Conservation (phyloP, 495 filamentous ascomycete species). For the Penicillium flavigenum region DNA sequence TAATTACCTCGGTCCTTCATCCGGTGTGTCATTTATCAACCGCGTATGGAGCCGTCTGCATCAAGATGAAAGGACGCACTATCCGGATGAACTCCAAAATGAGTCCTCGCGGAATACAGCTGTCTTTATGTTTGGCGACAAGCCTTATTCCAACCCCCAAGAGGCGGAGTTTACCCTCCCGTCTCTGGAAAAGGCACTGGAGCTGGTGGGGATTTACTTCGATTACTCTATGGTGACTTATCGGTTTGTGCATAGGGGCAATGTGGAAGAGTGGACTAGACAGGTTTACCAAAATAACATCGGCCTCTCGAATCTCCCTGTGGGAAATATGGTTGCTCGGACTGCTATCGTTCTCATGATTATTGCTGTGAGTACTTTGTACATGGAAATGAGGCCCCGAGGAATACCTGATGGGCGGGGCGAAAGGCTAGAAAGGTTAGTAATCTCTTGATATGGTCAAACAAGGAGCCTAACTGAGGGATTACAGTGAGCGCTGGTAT, state of each 20-base stretch:
- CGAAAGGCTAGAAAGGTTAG: slow-evolving; percentile 42
- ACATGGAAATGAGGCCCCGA: slow-evolving; percentile 32
- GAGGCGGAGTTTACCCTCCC: slow-evolving; percentile 38
- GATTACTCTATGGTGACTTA: slow-evolving; percentile 52
- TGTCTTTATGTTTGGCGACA: slow-evolving; percentile 48
- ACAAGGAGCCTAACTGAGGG: background rate
- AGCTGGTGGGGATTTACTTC: slow-evolving; percentile 44
- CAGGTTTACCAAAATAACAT: slow-evolving; percentile 40
- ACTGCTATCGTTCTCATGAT: slow-evolving; percentile 47
- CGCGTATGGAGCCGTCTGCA: slow-evolving; percentile 47
- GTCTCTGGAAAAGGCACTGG: slow-evolving; percentile 35
- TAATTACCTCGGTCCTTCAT: slow-evolving; percentile 48
- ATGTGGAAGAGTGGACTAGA: slow-evolving; percentile 41
- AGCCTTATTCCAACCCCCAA: slow-evolving; percentile 36
- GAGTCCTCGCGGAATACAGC: slow-evolving; percentile 41
- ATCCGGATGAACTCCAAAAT: slow-evolving; percentile 36
- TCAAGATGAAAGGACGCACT: slow-evolving; percentile 39
- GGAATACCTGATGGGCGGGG: slow-evolving; percentile 22
- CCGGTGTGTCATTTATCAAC: slow-evolving; percentile 48
- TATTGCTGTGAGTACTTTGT: slow-evolving; percentile 43
- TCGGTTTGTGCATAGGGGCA: slow-evolving; percentile 44
- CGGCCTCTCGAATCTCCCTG: slow-evolving; percentile 36
- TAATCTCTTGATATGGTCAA: background rate
- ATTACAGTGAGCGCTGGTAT: slow-evolving; percentile 43
- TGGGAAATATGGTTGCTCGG: slow-evolving; percentile 40